Evolutionary conservation across 1,284 basidiomycete genomes (phyloP), one percentile per base, ranked within the genome.

Genomic region (Ustilago loliicola): DNA sequence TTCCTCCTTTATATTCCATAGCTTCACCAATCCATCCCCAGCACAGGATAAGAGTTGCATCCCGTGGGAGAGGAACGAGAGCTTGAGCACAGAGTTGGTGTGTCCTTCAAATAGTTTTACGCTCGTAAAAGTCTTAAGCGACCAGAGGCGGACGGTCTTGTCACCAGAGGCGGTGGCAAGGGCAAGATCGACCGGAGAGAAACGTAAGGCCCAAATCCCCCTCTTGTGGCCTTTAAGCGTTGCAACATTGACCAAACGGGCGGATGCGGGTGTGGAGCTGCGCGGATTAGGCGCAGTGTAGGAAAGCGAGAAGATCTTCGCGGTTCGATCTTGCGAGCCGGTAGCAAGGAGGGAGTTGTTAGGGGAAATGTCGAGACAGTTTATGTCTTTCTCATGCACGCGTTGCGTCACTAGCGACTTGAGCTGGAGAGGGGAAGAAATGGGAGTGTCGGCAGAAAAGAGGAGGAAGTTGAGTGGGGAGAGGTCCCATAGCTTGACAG

Each of bases 381-480:
- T 99, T 88, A 99, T 98, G 87, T 99, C 97, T 88, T 98, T 99
- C 65, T 99, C 97, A 87, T 99, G 96, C 15, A 95, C 94, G 83
- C 93, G 93, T 61, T 93, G 91, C 3, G 97, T 99, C n/a, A 91
- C 89, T 27, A 99, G 88, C 71, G 93, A 95, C 80, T 90, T 91
- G 79, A 92, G 92, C 77, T 90, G 47, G 8, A 69, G 23, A 19
- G 74, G 62, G 15, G 50, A 32, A 2, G 48, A 25, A 45, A 77
- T 52, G 2, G 36, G 19, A 17, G 51, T n/a, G n/a, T n/a, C n/a
- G 9, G 45, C 10, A 2, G 61, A 59, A 15, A 29, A 56, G 36
- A 74, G 69, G 34, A 75, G 72, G 1, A 47, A 29, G 21, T 62
- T 64, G 51, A 85, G 53, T 0, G 75, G 58, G 0, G 75, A 63